Base-by-base conservation (phyloP, 768 basidiomycete genomes). In the Rhodotorula diobovata region DNA sequence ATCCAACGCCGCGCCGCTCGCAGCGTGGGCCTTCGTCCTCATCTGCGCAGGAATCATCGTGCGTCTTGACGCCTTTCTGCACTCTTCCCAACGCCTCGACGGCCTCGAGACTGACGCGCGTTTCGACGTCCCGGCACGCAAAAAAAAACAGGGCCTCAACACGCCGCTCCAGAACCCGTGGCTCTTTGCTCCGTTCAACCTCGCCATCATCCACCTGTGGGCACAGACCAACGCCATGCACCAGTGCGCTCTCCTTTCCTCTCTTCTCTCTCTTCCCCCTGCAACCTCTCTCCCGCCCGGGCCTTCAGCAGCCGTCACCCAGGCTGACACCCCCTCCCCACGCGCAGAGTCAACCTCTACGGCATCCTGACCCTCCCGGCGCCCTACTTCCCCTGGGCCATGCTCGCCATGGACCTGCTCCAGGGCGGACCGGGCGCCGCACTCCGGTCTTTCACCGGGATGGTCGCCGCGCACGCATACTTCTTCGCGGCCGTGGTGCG, bases 381-480 rank as follows among this genome's bases (percentile, higher is more conserved):
- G 68, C 81, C 81, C 71, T 93, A 88, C 80, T 85, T 88, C 68
- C 90, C 92, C 1, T 91, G 88, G 78, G 83, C 86, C 50, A 83
- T 93, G 77, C 84, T 93, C 62, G 86, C 78, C 48, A 80, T 94
- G 76, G 92, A 93, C 79, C 78, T 89, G 58, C 78, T 93, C 76
- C 83, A 84, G 69, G 86, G 81, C 20, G 81, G 81, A 20, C 70
- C 87, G 0, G 50, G 69, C 2, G 85, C 84, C 7, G 89, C 87
- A 9, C 85, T 86, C 14, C 76, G 82, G 37, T 81, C 84, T 35
- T 78, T 90, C 59, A 87, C 87, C 0, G 92, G 92, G 15, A 84
- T 89, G 45, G 83, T 90, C 43, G 85, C 88, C 5, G 91, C 91
- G 0, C 90, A 93, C 78, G 78, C 85, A 16, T 93, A 90, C 89